Evolutionary conservation across 2,329 filamentous ascomycete species (phyloP).

Genomic region (Colletotrichum sojae): DNA sequence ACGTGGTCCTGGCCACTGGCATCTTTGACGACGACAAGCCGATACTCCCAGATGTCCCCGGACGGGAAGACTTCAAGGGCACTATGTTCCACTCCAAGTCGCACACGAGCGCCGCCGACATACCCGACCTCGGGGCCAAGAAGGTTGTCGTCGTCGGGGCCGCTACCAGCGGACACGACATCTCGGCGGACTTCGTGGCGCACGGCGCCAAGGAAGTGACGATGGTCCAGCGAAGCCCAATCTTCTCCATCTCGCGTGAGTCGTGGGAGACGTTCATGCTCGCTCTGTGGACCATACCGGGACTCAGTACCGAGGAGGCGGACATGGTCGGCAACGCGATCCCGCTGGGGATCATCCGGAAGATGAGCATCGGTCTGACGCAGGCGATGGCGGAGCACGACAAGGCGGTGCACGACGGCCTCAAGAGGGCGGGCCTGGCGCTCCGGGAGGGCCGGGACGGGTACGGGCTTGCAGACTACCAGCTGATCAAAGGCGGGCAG

Average conservation of each 20-base stretch:
- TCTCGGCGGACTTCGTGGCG: constrained; percentile 64
- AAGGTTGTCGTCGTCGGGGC: constrained; percentile 64
- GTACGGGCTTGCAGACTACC: constrained; percentile 52
- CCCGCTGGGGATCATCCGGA: constrained; percentile 62
- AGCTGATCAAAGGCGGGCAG: constrained; percentile 55
- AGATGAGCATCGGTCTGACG: constrained; percentile 58
- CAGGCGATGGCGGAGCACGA: constrained; percentile 57
- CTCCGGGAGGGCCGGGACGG: constrained; percentile 54
- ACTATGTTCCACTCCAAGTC: constrained; percentile 58
- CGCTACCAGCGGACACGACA: constrained; percentile 65
- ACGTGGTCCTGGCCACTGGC: constrained; percentile 64
- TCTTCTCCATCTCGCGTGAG: constrained; percentile 63
- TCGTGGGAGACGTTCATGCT: constrained; percentile 58
- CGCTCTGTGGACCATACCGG: constrained; percentile 50
- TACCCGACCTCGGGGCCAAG: constrained; percentile 49
- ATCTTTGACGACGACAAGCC: constrained; percentile 57
- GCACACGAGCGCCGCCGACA: constrained; percentile 56
- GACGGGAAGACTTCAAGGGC: constrained; percentile 58
- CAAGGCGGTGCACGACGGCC: constrained; percentile 57
- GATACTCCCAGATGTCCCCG: constrained; percentile 55
- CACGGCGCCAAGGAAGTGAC: constrained; percentile 63
- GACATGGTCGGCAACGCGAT: constrained; percentile 63
- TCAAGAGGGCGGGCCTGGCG: constrained; percentile 61
- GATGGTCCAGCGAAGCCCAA: constrained; percentile 67
- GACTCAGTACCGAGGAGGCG: constrained; percentile 63